These are phyloP conservation scores for Tricholomella constricta DNA, from an alignment of 768 basidiomycete genomes.

Conservation along the genomic window DNA sequence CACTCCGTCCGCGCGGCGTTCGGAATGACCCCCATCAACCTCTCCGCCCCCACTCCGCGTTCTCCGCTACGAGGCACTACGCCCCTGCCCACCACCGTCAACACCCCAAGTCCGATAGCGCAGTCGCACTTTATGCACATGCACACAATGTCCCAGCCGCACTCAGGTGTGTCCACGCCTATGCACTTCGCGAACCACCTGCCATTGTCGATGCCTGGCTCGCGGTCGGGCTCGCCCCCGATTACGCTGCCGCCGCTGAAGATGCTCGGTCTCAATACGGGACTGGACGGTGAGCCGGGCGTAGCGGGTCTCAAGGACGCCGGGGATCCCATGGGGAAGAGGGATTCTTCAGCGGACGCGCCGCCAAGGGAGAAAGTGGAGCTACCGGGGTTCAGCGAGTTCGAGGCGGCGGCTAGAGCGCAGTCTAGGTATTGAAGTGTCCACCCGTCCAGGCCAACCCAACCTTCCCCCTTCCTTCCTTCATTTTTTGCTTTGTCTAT, in stretches of 20 bases:
- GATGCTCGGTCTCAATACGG: slow-evolving; percentile 7
- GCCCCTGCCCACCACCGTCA: slow-evolving; percentile 22
- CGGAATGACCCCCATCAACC: slow-evolving; percentile 85
- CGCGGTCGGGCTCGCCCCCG: slow-evolving; percentile 68
- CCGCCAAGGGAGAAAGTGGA: slow-evolving; percentile 40
- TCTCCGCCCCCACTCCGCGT: slow-evolving; percentile 2
- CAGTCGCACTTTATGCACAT: slow-evolving; percentile 17
- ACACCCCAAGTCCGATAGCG: no score
- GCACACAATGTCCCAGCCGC: slow-evolving; percentile 18
- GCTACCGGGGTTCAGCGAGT: slow-evolving; percentile 64
- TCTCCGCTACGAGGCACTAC: slow-evolving; percentile 11
- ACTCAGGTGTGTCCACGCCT: slow-evolving; percentile 23
- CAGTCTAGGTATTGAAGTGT: slow-evolving; percentile 9
- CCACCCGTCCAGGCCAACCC: no score
- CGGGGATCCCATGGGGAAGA: no score
- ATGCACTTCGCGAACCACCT: slow-evolving; percentile 19
- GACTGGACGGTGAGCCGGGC: slow-evolving; percentile 20
- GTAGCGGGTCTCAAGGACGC: neutral
- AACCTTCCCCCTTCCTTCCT: no score
- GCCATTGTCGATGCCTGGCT: slow-evolving; percentile 50
- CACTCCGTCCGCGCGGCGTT: slow-evolving; percentile 87
- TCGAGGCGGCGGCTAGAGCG: slow-evolving; percentile 53
- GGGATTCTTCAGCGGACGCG: no score
- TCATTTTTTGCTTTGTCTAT: no score
- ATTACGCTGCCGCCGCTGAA: slow-evolving; percentile 74